Conservation (phyloP, 2,329 filamentous ascomycete genomes). For the Fusarium abutilonis region DNA sequence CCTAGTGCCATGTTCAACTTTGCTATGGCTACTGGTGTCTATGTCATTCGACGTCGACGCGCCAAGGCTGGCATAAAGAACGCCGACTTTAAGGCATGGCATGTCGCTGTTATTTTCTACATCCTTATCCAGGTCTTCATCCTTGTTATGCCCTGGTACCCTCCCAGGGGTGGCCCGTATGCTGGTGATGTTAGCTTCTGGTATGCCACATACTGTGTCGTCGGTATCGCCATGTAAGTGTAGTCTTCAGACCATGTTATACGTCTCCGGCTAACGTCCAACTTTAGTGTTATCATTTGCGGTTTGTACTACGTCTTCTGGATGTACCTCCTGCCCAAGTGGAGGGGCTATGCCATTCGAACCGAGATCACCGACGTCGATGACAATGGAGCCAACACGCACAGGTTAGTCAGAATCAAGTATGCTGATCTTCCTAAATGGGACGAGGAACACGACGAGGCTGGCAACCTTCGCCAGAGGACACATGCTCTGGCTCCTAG, state of each 20-base stretch:
- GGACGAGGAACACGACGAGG: conserved; percentile 67
- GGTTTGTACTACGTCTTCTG: conserved; percentile 67
- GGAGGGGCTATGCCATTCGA: conserved; percentile 63
- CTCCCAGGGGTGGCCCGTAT: conserved; percentile 66
- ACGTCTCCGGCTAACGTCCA: not conserved
- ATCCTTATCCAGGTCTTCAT: conserved; percentile 69
- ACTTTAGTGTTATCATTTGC: conserved; percentile 59
- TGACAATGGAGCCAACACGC: conserved; percentile 53
- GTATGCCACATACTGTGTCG: conserved; percentile 75
- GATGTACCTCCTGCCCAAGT: conserved; percentile 65
- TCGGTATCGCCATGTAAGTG: conserved; percentile 71
- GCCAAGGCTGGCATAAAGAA: conserved; percentile 58
- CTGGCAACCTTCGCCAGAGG: conserved; percentile 40
- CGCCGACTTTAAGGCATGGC: conserved; percentile 68
- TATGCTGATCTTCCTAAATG: conserved; percentile 61
- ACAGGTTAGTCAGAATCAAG: conserved; percentile 64
- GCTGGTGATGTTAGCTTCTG: conserved; percentile 76
- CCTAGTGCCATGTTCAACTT: conserved; percentile 68
- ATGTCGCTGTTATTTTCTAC: conserved; percentile 66
- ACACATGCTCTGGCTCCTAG: not conserved
- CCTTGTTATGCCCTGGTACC: conserved; percentile 77
- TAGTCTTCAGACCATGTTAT: fast-evolving
- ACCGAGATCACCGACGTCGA: conserved; percentile 62
- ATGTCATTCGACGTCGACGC: conserved; percentile 65
- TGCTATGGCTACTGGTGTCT: conserved; percentile 65